Evolutionary conservation across 169 alveolate genomes (phyloP).

Genomic region (Eimeria tenella): DNA sequence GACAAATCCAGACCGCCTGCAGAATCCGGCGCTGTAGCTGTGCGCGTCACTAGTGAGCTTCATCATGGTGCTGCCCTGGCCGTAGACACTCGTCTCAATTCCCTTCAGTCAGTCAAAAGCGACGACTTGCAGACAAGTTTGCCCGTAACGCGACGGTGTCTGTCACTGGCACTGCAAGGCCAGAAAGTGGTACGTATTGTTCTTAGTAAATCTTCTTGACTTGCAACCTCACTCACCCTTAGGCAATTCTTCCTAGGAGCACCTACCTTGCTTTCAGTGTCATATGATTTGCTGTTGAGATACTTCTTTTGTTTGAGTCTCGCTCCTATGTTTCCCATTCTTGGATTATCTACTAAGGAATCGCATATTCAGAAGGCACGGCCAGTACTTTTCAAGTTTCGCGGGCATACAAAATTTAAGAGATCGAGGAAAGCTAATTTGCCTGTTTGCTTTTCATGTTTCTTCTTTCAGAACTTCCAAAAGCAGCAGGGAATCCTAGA

Average conservation of each 20-base stretch:
- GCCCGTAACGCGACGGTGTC: constrained; percentile 1
- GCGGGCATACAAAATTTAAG: too few species aligned
- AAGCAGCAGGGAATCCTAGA: constrained; percentile 22
- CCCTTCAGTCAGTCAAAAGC: constrained; percentile 1
- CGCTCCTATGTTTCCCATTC: too few species aligned
- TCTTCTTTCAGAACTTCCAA: neutral
- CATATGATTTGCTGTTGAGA: too few species aligned
- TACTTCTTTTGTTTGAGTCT: too few species aligned
- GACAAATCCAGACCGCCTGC: neutral
- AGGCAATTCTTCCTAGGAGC: too few species aligned
- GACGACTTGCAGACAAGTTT: neutral
- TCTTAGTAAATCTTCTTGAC: too few species aligned
- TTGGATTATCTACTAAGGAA: too few species aligned
- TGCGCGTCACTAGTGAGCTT: constrained; percentile 1
- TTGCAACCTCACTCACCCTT: too few species aligned
- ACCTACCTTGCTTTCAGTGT: too few species aligned
- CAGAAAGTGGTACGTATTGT: neutral
- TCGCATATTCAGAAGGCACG: too few species aligned
- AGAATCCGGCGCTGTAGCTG: neutral
- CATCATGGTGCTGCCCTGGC: constrained; percentile 21
- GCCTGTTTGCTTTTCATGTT: neutral
- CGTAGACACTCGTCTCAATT: neutral
- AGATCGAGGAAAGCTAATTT: neutral
- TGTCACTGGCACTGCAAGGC: neutral
- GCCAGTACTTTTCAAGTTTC: too few species aligned